Conservation (phyloP, 805 yeast species). For the Cyberlindnera nakhonratchasimensis region DNA sequence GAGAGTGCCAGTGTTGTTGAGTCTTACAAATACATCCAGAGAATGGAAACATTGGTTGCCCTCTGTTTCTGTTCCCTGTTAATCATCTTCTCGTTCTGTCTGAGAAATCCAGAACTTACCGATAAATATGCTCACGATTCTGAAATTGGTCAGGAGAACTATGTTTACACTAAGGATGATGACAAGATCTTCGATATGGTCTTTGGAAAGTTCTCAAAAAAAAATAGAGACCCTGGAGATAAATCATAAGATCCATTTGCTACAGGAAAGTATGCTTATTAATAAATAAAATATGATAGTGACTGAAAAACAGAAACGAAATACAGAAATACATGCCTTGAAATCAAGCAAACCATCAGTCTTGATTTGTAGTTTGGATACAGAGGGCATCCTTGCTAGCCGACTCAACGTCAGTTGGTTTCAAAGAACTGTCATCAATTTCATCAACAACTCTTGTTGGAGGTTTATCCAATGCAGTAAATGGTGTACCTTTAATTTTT, state of each 20-base stretch:
- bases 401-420: conserved; percentile 10
- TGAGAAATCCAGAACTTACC: conserved; percentile 49
- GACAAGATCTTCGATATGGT: conserved; percentile 6
- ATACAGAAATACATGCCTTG: too few relatives aligned
- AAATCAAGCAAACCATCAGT: neutral
- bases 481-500: conserved; percentile 21
- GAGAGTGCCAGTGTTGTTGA: conserved; percentile 53
- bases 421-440: neutral
- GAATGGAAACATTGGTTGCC: conserved; percentile 52
- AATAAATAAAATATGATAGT: too few relatives aligned
- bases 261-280: too few relatives aligned
- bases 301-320: too few relatives aligned
- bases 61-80: conserved; percentile 48
- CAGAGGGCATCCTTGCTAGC: neutral
- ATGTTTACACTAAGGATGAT: conserved; percentile 21
- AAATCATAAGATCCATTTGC: too few relatives aligned
- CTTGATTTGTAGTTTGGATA: neutral
- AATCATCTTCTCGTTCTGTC: conserved; percentile 41
- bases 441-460: neutral
- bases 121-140: conserved; percentile 28
- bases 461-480: conserved; percentile 33
- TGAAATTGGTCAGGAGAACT: conserved; percentile 8
- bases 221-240: too few relatives aligned
- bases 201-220: conserved; percentile 8
- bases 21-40: conserved; percentile 59